Evolutionary conservation across 2,329 filamentous ascomycete genomes (phyloP).

Genomic region (Aureobasidium subglaciale): DNA sequence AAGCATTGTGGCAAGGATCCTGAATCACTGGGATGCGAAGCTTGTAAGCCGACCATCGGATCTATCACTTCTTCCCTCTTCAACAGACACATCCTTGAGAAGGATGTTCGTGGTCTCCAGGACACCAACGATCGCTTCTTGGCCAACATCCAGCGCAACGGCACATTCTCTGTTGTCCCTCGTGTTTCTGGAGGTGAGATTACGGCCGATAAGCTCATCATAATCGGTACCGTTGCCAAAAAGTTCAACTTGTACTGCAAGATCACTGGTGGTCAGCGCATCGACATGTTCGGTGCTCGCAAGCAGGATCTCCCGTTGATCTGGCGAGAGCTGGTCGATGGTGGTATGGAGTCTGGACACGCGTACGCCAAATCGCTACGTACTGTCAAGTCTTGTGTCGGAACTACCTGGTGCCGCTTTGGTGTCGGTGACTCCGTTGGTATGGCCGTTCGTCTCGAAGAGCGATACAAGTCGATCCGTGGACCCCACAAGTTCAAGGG

Average conservation of each 20-base stretch:
- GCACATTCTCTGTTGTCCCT: constrained; percentile 82
- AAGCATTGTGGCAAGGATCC: constrained; percentile 64
- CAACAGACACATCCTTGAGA: constrained; percentile 75
- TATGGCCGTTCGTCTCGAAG: constrained; percentile 79
- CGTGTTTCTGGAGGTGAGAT: constrained; percentile 81
- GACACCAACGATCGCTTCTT: constrained; percentile 87
- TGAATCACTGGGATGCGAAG: constrained; percentile 71
- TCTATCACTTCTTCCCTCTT: constrained; percentile 76
- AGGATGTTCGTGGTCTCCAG: constrained; percentile 64
- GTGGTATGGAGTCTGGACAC: constrained; percentile 84
- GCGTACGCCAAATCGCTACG: constrained; percentile 84
- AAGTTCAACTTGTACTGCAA: constrained; percentile 83
- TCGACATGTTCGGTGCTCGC: constrained; percentile 86
- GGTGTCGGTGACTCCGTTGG: constrained; percentile 86
- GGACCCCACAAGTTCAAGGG: constrained; percentile 86
- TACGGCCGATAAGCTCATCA: constrained; percentile 75
- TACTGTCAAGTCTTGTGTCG: constrained; percentile 88
- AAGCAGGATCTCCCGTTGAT: constrained; percentile 80
- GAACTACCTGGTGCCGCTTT: constrained; percentile 84
- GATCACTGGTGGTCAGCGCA: constrained; percentile 85
- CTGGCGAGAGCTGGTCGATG: constrained; percentile 72
- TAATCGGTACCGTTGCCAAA: constrained; percentile 76
- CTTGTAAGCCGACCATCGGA: constrained; percentile 75
- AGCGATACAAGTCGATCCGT: constrained; percentile 88
- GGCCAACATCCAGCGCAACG: constrained; percentile 85